Base-by-base conservation (phyloP, 257 asterid species). In the Oldenlandia corymbosa region DNA sequence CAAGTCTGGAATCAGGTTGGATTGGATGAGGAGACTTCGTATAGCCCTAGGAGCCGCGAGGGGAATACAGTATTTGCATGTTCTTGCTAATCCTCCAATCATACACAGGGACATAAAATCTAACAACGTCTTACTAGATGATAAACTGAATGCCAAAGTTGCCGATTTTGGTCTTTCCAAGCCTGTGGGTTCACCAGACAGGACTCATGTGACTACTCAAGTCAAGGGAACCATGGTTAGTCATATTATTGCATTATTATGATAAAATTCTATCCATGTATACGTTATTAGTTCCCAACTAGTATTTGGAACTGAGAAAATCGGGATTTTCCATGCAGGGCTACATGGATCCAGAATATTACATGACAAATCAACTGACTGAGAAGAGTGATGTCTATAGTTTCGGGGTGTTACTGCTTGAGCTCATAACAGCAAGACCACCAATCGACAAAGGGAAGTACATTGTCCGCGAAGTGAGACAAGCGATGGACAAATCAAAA, bases 201-300 rank as follows among this genome's bases (percentile, higher is more conserved):
- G 57, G 74, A 81, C 81, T 51, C 94, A 93, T 66, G 79, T 93
- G 31, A 87, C 97, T 60, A 93, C 99, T 74, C 96, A 93, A 80
- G 97, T 93, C 39, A 93, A 93, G 81, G 99, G 97, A 75, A 93
- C 99, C 66, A 87, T 85, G 97, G 99, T 89, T 32, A 77, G 87
- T 78, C 27, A 20, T n/a, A 60, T 64, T 43, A 26, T 49, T 32
- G 20, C 26, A 20, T 51, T 17, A 51, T 28, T 24, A n/a, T n/a
- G n/a, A n/a, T n/a, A n/a, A n/a, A n/a, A n/a, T n/a, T n/a, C n/a
- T n/a, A n/a, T n/a, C n/a, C n/a, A n/a, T n/a, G n/a, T n/a, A n/a
- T n/a, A n/a, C n/a, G n/a, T n/a, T n/a, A n/a, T n/a, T n/a, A n/a
- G n/a, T n/a, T n/a, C n/a, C n/a, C n/a, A n/a, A n/a, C n/a, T n/a